Evolutionary conservation across 2,329 filamentous ascomycete genomes (phyloP).

Genomic region (Paecilomyces formosus): DNA sequence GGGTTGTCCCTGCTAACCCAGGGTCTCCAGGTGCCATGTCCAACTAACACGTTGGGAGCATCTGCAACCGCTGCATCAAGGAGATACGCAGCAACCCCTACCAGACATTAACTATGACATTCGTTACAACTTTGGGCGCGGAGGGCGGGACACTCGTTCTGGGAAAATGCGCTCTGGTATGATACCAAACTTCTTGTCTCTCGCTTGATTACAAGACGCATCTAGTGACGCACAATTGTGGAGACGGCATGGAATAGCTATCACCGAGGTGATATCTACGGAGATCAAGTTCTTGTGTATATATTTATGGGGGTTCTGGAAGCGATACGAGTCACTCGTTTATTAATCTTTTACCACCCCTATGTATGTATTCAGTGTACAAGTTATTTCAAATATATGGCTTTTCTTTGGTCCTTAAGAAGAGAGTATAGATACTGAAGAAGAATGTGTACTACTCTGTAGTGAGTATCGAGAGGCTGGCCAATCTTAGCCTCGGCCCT

Average conservation of each 20-base stretch:
- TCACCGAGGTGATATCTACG: neutral
- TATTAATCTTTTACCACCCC: neutral
- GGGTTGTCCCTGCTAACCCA: conserved; percentile 21
- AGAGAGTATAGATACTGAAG: neutral
- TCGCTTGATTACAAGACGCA: neutral
- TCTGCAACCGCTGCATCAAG: neutral
- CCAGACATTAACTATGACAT: neutral
- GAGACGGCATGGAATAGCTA: neutral
- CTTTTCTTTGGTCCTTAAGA: neutral
- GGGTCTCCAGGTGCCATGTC: conserved; percentile 21
- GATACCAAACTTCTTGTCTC: neutral
- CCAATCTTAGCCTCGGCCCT: neutral
- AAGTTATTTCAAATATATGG: neutral
- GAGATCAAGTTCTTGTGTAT: neutral
- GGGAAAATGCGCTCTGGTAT: no score
- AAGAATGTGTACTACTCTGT: no score
- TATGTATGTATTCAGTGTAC: neutral
- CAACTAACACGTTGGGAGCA: conserved; percentile 18
- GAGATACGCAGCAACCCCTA: neutral
- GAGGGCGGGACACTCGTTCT: neutral
- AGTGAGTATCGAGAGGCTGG: neutral
- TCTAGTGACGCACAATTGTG: neutral
- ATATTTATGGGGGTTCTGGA: neutral
- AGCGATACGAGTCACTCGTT: neutral
- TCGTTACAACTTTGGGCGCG: neutral